Conservation (phyloP, 768 basidiomycete species). For the Podaxis sp. region DNA sequence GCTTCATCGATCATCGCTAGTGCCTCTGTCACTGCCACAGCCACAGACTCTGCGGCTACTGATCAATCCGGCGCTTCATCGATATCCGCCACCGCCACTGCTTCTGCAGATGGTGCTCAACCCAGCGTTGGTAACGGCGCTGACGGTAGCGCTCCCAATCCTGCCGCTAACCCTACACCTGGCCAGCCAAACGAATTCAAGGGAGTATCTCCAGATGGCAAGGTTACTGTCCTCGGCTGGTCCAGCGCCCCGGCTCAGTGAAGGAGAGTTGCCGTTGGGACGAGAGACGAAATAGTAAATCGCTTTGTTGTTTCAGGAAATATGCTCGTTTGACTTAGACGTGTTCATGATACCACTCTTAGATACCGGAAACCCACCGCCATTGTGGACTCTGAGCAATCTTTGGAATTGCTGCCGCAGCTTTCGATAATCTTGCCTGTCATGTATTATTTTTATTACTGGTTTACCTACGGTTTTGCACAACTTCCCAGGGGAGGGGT, state of each 20-base stretch:
- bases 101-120: slow-evolving; percentile 24
- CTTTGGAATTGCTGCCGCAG: neutral
- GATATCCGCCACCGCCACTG: slow-evolving; percentile 18
- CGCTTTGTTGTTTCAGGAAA: neutral
- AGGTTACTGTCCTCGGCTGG: slow-evolving; percentile 50
- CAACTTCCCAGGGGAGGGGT: slow-evolving; percentile 24
- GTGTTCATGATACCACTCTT: slow-evolving; percentile 9
- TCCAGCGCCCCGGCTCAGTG: slow-evolving; percentile 10
- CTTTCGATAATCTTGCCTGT: neutral
- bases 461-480: slow-evolving; percentile 19
- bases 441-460: neutral
- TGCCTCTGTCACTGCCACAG: slow-evolving; percentile 19
- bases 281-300: neutral
- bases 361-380: neutral
- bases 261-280: neutral
- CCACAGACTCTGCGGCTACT: slow-evolving; percentile 24
- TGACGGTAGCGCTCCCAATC: slow-evolving; percentile 15
- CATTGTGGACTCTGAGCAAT: slow-evolving; percentile 5
- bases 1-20: slow-evolving; percentile 37
- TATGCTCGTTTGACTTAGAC: neutral
- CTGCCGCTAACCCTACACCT: slow-evolving; percentile 21
- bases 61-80: slow-evolving; percentile 19
- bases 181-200: slow-evolving; percentile 40
- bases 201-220: slow-evolving; percentile 42
- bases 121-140: slow-evolving; percentile 21